Base-by-base conservation (phyloP, 371 early-diverging fungal genomes). In the Gilbertella persicaria region DNA sequence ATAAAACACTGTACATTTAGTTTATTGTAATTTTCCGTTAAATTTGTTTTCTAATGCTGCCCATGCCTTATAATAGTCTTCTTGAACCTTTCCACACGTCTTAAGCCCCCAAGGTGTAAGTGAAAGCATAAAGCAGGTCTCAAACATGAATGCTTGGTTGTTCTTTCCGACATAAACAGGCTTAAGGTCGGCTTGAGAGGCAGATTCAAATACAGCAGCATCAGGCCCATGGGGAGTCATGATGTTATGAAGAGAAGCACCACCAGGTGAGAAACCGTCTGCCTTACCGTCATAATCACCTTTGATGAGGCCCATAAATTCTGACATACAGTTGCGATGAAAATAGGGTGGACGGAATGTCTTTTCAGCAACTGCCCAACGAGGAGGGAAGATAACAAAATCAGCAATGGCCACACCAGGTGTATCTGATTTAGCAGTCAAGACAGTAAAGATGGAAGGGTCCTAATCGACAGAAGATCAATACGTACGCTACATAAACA, bases 331-430 rank as follows among this genome's bases (percentile, higher is more conserved):
- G 75, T 96, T 96, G 44, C 96, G 90, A 69, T 97, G 97, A 78
- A 89, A 97, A 70, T 92, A 97, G 35, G 96, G 96, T 30, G 98
- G 98, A 16, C 98, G 85, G 83, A 91, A 92, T 25, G 97, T 96
- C 67, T 90, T 71, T 64, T 93, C 90, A 43, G 88, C 90, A 19
- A 94, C 95, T 50, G 92, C 90, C 89, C 95, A 97, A n/a, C 98
- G 79, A 26, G 98, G 97, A 58, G 98, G 97, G 77, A 97, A 97
- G 37, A 96, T 93, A 41, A 94, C 97, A 80, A 98, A 98, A 66
- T 98, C 98, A 9, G 93, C 93, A 21, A 96, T 71, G 5, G 97
- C 95, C 0, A 87, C 85, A 51, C 96, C 97, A 2, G 97, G 94
- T 58, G 81, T 83, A 43, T 82, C 83, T 4, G 93, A 91, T 69